Evolutionary conservation across 2,329 filamentous ascomycete genomes (phyloP).

Genomic region (Tolypocladium sp.): DNA sequence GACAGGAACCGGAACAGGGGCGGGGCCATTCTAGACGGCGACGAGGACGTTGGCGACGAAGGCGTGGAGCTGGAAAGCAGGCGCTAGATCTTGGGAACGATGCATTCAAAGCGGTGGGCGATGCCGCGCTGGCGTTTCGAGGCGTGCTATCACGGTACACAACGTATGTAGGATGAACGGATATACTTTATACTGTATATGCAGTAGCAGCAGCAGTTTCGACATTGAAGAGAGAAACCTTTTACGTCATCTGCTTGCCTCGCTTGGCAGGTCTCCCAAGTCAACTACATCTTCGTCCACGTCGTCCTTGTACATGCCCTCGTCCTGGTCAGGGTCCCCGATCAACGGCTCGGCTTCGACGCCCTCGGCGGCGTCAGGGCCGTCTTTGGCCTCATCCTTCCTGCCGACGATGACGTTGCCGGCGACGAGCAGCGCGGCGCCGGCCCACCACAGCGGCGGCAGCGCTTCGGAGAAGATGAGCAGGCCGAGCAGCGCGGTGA

Average conservation of each 20-base stretch:
- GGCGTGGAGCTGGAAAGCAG: slow-evolving; percentile 34
- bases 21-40: slow-evolving; percentile 30
- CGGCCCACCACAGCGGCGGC: slow-evolving; percentile 68
- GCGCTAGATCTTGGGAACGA: slow-evolving; percentile 5
- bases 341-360: slow-evolving; percentile 20
- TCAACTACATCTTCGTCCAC: slow-evolving; percentile 26
- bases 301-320: slow-evolving; percentile 11
- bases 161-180: background rate
- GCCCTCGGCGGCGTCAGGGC: slow-evolving; percentile 9
- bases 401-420: slow-evolving; percentile 72
- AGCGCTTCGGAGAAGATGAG: slow-evolving; percentile 63
- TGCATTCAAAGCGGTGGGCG: background rate
- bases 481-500: slow-evolving; percentile 64
- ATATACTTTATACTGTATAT: too few species aligned
- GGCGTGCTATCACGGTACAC: background rate
- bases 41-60: slow-evolving; percentile 30
- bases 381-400: slow-evolving; percentile 43
- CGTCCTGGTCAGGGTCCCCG: slow-evolving; percentile 10
- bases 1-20: slow-evolving; percentile 32
- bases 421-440: slow-evolving; percentile 61
- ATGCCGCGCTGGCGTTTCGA: background rate
- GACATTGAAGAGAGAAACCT: background rate
- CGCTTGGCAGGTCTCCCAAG: slow-evolving; percentile 16
- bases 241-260: slow-evolving; percentile 1
- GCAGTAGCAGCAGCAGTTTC: background rate